Base-by-base conservation (phyloP, 2,329 filamentous ascomycete genomes). In the Calonectria honghensis region DNA sequence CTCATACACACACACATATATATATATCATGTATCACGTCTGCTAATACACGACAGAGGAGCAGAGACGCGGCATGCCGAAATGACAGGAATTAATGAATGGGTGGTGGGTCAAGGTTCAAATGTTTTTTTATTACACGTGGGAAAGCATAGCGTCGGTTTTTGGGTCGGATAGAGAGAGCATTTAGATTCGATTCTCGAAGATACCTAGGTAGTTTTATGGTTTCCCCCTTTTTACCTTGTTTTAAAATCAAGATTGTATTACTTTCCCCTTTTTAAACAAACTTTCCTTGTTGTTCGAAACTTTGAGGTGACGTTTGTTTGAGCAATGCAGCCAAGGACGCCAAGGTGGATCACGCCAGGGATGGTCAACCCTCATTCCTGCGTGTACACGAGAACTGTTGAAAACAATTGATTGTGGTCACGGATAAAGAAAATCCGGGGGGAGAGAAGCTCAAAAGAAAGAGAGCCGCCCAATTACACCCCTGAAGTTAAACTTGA, bases 31-130 rank as follows among this genome's bases (percentile, higher is more conserved):
- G 14, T 6, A 57, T 29, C 52, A 57, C 20, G 52, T 11, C 57
- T 63, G 37, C 57, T 39, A 24, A 63, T 65, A 65, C 6, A 39
- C 51, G 4, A 65, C 9, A 65, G 13, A 64, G 29, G 6, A 48
- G 68, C 57, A 64, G 32, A 45, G 32, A 50, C 20, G 64, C 68
- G 57, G 57, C 57, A 70, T 64, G 68, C 68, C 35, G 52, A 48
- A 27, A 41, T 29, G 68, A 64, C 31, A 52, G 45, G 57, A 54
- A 27, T 70, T 70, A 51, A 41, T 31, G 68, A 59, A 37, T 27
- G 32, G 45, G 31, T 70, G 54, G 54, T 37, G 31, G 57, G 57
- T 24, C 45, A 48, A 41, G 50, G 32, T 63, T 61, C 37, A 41
- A 63, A 61, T 61, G 32, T 61, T 16, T 39, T 70, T 24, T 63